phyloP scores from a whole-genome alignment of 106 monocot genomes.

The Platanthera zijinensis region DNA sequence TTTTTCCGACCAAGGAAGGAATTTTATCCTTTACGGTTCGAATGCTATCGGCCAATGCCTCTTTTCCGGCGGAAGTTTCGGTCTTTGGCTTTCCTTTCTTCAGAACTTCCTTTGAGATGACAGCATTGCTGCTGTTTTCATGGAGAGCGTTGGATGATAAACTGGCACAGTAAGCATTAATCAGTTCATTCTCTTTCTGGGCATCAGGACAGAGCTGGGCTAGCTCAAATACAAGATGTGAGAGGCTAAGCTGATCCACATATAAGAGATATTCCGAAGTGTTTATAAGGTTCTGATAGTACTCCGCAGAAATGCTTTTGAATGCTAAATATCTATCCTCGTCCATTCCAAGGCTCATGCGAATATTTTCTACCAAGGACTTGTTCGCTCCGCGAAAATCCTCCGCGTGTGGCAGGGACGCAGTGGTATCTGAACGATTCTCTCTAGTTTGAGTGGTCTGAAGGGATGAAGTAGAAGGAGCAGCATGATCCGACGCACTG shows the following conservation, averaged over 20 bases:
- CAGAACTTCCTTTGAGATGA: conserved; percentile 14
- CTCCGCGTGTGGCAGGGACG: conserved; percentile 10
- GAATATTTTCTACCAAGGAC: conserved; percentile 67
- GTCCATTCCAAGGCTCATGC: conserved; percentile 41
- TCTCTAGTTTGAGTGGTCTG: conserved; percentile 17
- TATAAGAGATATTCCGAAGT: conserved; percentile 72
- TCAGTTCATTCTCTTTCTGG: conserved; percentile 67
- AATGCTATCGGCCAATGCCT: conserved; percentile 35
- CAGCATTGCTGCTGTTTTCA: conserved; percentile 28
- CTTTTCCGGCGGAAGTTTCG: conserved; percentile 14
- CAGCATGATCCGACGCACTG: conserved; percentile 9
- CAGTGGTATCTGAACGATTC: conserved; percentile 23
- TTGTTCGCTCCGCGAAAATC: conserved; percentile 66
- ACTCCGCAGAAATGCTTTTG: conserved; percentile 68
- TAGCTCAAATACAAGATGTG: conserved; percentile 71
- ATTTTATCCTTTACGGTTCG: conserved; percentile 32
- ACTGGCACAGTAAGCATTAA: conserved; percentile 55
- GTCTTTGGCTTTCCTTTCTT: conserved; percentile 38
- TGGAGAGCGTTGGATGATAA: conserved; percentile 16
- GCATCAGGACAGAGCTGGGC: conserved; percentile 82
- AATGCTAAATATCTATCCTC: conserved; percentile 69
- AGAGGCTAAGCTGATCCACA: conserved; percentile 84
- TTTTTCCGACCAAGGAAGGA: not conserved
- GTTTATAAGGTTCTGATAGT: conserved; percentile 47
- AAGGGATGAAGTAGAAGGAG: not conserved